These are phyloP conservation scores for Astraeus odoratus DNA, from an alignment of 768 basidiomycete species.

Conservation along the genomic window DNA sequence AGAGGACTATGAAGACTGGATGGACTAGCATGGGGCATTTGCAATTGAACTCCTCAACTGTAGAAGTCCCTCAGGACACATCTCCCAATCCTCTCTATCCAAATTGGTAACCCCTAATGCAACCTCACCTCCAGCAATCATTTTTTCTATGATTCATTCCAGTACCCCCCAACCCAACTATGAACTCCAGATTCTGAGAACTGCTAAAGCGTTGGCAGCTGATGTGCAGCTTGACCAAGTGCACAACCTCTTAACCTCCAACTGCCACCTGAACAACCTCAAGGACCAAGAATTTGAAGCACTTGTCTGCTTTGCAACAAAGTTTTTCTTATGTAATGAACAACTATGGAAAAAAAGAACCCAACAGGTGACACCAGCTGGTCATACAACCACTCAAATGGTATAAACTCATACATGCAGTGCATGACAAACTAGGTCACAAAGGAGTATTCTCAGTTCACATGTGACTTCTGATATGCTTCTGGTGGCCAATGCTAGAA, in stretches of 20 bases:
- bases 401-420: background rate
- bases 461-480: background rate
- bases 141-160: too few species aligned
- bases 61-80: background rate
- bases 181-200: background rate
- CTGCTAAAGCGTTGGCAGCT: background rate
- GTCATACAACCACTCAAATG: background rate
- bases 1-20: background rate
- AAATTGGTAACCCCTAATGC: background rate
- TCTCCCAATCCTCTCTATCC: background rate
- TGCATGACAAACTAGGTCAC: conserved; percentile 3
- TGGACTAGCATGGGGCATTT: background rate
- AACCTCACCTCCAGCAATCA: background rate
- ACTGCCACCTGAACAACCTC: background rate
- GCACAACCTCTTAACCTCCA: background rate
- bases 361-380: background rate
- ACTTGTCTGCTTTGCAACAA: background rate
- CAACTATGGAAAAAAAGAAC: background rate
- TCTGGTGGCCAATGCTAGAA: conserved; percentile 1
- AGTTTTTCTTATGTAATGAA: background rate
- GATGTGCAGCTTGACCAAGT: background rate
- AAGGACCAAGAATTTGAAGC: background rate
- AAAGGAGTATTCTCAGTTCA: conserved; percentile 1
- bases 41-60: background rate
- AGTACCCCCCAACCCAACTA: too few species aligned